These are phyloP conservation scores for Boletus pseudo-olivaceus DNA, from an alignment of 768 basidiomycete species.

Conservation along the genomic window DNA sequence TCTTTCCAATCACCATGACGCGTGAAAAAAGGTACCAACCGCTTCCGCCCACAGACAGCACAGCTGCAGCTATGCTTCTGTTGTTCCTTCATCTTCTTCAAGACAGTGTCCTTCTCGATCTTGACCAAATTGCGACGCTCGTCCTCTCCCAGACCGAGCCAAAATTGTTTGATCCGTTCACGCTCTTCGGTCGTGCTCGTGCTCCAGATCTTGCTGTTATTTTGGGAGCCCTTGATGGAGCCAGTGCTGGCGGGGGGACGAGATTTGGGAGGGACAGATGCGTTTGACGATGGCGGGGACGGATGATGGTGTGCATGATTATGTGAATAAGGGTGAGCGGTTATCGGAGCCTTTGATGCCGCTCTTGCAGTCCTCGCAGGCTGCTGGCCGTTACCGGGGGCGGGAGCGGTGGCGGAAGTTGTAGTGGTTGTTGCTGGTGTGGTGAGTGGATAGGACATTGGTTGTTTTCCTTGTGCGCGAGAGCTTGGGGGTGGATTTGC, in stretches of 20 bases:
- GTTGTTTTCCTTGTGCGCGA: slow-evolving; percentile 88
- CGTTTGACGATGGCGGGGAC: slow-evolving; percentile 38
- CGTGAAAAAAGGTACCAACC: slow-evolving; percentile 54
- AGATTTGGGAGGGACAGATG: slow-evolving; percentile 31
- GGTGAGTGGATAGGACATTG: slow-evolving; percentile 64
- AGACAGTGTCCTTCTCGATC: slow-evolving; percentile 96
- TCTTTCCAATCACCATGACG: slow-evolving; percentile 14
- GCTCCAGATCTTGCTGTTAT: slow-evolving; percentile 88
- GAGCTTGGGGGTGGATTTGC: slow-evolving; percentile 59
- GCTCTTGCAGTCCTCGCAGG: slow-evolving; percentile 42
- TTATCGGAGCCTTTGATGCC: slow-evolving; percentile 57
- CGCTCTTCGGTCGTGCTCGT: slow-evolving; percentile 90
- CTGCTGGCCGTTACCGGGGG: slow-evolving; percentile 31
- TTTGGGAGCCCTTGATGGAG: slow-evolving; percentile 30
- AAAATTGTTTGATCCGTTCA: slow-evolving; percentile 97
- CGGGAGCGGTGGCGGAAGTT: slow-evolving; percentile 34
- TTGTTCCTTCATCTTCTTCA: slow-evolving; percentile 99
- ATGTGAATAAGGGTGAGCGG: slow-evolving; percentile 47
- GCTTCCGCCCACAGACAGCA: slow-evolving; percentile 95
- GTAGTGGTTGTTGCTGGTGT: slow-evolving; percentile 22
- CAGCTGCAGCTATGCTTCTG: slow-evolving; percentile 95
- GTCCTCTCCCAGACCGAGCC: slow-evolving; percentile 89
- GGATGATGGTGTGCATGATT: slow-evolving; percentile 54
- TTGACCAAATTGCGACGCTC: slow-evolving; percentile 91
- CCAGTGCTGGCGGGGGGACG: slow-evolving; percentile 29